Percentiles rank a stretch among this genome's conserved stretches.
Evolutionary conservation across 805 yeast species (phyloP).

Genomic region (Wickerhamiella dianesei): DNA sequence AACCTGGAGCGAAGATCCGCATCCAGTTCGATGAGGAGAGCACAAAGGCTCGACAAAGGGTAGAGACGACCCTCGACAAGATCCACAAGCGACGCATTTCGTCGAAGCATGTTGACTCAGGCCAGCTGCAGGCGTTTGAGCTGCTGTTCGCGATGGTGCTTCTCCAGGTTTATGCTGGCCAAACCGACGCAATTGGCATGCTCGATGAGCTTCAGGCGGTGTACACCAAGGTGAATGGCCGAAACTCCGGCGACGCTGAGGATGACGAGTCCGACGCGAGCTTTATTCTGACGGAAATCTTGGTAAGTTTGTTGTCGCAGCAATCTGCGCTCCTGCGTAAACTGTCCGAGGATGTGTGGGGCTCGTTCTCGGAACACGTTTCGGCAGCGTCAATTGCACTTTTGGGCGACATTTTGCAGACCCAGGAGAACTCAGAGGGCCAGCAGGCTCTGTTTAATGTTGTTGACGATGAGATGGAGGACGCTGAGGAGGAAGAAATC

Average conservation of each 20-base stretch:
- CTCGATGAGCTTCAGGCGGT: slow-evolving; percentile 59
- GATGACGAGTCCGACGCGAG: slow-evolving; percentile 31
- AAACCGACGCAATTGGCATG: slow-evolving; percentile 58
- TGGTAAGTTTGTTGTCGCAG: slow-evolving; percentile 44
- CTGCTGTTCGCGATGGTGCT: slow-evolving; percentile 62
- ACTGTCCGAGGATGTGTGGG: slow-evolving; percentile 44
- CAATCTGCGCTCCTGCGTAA: slow-evolving; percentile 45
- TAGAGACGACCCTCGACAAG: slow-evolving; percentile 36
- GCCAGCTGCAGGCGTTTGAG: slow-evolving; percentile 54
- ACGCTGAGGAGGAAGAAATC: slow-evolving; percentile 27
- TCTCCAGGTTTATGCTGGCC: slow-evolving; percentile 61
- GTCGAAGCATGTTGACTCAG: slow-evolving; percentile 26
- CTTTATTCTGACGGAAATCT: slow-evolving; percentile 43
- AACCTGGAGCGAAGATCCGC: slow-evolving; percentile 19
- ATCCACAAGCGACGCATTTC: slow-evolving; percentile 29
- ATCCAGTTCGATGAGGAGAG: slow-evolving; percentile 48
- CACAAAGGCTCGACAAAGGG: slow-evolving; percentile 33
- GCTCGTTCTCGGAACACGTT: slow-evolving; percentile 37
- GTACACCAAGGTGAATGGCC: slow-evolving; percentile 34
- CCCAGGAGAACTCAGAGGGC: slow-evolving; percentile 73
- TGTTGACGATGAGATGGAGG: slow-evolving; percentile 35
- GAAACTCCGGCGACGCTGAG: slow-evolving; percentile 25
- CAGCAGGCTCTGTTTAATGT: slow-evolving; percentile 62
- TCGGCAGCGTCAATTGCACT: slow-evolving; percentile 34
- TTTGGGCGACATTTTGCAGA: slow-evolving; percentile 40